phyloP scores from a whole-genome alignment of 83 land plant genomes.

The Diphasiastrum complanatum region DNA sequence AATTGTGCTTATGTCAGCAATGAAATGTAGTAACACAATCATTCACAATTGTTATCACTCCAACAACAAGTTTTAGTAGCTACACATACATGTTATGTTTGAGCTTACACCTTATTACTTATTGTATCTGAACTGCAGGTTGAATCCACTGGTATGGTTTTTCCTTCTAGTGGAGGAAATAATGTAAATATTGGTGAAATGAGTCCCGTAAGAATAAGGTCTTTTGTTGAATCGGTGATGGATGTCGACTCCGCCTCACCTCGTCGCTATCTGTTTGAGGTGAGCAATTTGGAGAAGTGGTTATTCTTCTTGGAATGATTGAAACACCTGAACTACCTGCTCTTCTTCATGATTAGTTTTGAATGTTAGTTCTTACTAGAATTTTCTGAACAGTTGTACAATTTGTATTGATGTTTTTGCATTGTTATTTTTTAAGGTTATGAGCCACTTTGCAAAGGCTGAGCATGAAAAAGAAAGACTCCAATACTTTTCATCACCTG shows the following conservation, averaged over 20 bases:
- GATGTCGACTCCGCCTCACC: conserved; percentile 34
- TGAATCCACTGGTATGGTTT: conserved; percentile 6
- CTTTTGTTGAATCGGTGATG: conserved; percentile 28
- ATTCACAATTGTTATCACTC: too few species aligned
- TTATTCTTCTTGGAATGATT: background rate
- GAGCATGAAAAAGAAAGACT: conserved; percentile 92
- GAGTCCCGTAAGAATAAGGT: conserved; percentile 15
- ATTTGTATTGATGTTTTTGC: too few species aligned
- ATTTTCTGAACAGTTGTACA: too few species aligned
- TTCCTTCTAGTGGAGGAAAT: background rate
- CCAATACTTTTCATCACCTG: conserved; percentile 79
- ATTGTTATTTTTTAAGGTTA: conserved; percentile 37
- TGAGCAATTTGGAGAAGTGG: conserved; percentile 3
- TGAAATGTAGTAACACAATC: too few species aligned
- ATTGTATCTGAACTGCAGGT: conserved; percentile 10
- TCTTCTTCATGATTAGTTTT: too few species aligned
- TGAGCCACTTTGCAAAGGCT: conserved; percentile 83
- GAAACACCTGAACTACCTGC: too few species aligned
- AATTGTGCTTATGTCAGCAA: too few species aligned
- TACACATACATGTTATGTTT: too few species aligned
- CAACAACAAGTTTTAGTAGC: too few species aligned
- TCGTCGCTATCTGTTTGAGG: conserved; percentile 36
- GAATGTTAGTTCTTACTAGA: too few species aligned
- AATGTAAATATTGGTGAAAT: background rate
- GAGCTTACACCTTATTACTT: too few species aligned